Evolutionary conservation across 148 eudicot species (phyloP).

Genomic region (Diospyros lotus): DNA sequence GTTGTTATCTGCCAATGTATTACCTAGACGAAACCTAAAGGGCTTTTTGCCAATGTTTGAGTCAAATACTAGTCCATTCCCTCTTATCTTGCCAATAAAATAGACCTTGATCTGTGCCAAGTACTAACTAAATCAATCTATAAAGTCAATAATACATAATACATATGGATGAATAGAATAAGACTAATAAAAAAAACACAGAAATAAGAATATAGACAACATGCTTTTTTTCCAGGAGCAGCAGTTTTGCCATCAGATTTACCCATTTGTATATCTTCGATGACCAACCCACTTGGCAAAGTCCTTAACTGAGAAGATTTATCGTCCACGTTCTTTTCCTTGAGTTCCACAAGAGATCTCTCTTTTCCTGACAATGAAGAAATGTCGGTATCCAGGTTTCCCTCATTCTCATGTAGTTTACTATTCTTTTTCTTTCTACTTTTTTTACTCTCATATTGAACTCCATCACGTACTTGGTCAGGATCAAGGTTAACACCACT

Average conservation of each 20-base stretch:
- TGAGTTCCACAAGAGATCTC: slow-evolving; percentile 2
- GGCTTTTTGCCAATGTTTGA: slow-evolving; percentile 55
- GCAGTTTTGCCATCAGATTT: slow-evolving; percentile 77
- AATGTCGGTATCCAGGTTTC: slow-evolving; percentile 9
- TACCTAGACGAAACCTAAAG: slow-evolving; percentile 73
- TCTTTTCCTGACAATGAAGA: slow-evolving; percentile 1
- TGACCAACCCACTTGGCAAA: slow-evolving; percentile 60
- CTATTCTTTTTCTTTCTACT: slow-evolving; percentile 44
- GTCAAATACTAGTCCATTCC: slow-evolving; percentile 44
- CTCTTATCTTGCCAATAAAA: slow-evolving; percentile 59
- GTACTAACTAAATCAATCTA: neutral
- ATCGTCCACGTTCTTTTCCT: slow-evolving; percentile 18
- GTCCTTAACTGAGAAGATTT: slow-evolving; percentile 22
- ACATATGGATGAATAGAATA: neutral
- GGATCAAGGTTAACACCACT: slow-evolving; percentile 22
- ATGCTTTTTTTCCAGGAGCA: slow-evolving; percentile 13
- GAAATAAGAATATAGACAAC: neutral
- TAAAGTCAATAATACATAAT: neutral
- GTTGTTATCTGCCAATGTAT: neutral
- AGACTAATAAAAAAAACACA: no score
- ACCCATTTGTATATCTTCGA: slow-evolving; percentile 65
- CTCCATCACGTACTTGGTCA: slow-evolving; percentile 19
- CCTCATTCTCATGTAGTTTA: slow-evolving; percentile 26
- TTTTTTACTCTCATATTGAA: slow-evolving; percentile 35
- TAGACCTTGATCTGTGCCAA: slow-evolving; percentile 58